Conservation (phyloP, 2,329 filamentous ascomycete genomes). For the Neofusicoccum parvum region DNA sequence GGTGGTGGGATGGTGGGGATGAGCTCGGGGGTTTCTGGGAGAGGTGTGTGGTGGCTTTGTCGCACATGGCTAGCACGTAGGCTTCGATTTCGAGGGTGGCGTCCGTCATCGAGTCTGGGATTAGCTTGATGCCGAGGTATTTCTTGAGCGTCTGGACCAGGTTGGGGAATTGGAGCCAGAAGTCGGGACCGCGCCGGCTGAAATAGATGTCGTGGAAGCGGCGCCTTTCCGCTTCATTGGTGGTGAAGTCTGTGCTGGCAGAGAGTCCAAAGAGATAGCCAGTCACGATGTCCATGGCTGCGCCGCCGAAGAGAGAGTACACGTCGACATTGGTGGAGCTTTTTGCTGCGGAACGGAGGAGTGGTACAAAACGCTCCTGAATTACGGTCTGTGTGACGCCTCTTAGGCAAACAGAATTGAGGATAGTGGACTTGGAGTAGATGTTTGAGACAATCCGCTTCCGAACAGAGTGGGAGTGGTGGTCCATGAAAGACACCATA, state of each 20-base stretch:
- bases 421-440: constrained; percentile 73
- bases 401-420: constrained; percentile 59
- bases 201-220: constrained; percentile 3
- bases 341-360: constrained; percentile 37
- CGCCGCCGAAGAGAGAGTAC: constrained; percentile 54
- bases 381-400: constrained; percentile 60
- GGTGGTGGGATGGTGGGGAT: background rate
- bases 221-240: background rate
- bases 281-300: constrained; percentile 73
- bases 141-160: background rate
- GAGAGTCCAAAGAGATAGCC: constrained; percentile 68
- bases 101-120: background rate
- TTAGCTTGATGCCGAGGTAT: background rate
- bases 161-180: background rate
- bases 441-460: constrained; percentile 75
- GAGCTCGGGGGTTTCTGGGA: background rate
- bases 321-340: constrained; percentile 15
- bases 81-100: background rate
- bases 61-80: background rate
- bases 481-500: constrained; percentile 67
- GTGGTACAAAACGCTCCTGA: constrained; percentile 59
- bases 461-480: constrained; percentile 64
- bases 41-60: background rate
- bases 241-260: background rate
- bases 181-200: constrained; percentile 2